A percentile compares a stretch with the other conserved stretches of the same genome.
These are phyloP conservation scores for Dipodascopsis uninucleata DNA, from an alignment of 805 yeast genomes.

Conservation along the genomic window DNA sequence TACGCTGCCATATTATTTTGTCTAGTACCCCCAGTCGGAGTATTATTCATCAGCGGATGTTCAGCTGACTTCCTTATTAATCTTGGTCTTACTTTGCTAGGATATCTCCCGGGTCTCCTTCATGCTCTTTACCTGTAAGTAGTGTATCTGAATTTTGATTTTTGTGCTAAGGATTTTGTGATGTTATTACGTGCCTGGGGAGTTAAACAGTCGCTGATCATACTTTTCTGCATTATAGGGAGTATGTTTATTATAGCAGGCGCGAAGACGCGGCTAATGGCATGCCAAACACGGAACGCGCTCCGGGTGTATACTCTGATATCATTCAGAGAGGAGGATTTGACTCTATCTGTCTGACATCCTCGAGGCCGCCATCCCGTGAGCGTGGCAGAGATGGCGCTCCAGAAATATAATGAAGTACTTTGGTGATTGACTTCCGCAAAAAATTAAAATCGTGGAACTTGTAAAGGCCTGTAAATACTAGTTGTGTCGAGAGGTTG, in stretches of 20 bases:
- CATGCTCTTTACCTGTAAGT: slow-evolving; percentile 27
- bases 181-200: neutral
- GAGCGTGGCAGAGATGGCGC: too few species aligned
- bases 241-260: slow-evolving; percentile 23
- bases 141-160: neutral
- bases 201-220: too few species aligned
- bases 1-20: too few species aligned
- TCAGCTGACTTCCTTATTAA: slow-evolving; percentile 52
- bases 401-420: too few species aligned
- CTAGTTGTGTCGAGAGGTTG: too few species aligned
- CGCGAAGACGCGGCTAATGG: slow-evolving; percentile 26
- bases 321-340: slow-evolving; percentile 24
- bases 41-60: slow-evolving; percentile 35
- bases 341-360: neutral
- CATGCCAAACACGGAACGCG: slow-evolving; percentile 17
- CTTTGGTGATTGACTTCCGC: too few species aligned
- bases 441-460: too few species aligned
- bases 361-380: too few species aligned
- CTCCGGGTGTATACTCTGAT: slow-evolving; percentile 27
- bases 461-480: too few species aligned
- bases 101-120: slow-evolving; percentile 56
- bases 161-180: neutral
- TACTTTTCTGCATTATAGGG: slow-evolving; percentile 12
- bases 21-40: slow-evolving; percentile 26
- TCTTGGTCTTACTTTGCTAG: slow-evolving; percentile 54